Conservation (phyloP, 805 yeast genomes). For the Suhomyces canberraensis region DNA sequence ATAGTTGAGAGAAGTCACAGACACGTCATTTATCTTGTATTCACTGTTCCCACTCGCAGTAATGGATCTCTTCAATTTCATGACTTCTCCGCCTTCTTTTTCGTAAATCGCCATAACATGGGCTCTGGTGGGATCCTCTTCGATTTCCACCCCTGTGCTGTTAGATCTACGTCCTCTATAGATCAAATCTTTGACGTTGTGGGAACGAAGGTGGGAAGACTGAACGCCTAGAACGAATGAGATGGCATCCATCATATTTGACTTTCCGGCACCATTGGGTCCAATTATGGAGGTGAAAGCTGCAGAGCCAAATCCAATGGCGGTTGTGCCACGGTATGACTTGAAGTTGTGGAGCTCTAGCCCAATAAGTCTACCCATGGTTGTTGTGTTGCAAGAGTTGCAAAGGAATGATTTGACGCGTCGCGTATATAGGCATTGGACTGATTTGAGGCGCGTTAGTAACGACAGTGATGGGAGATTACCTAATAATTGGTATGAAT, state of each 20-base stretch:
- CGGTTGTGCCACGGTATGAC: constrained; percentile 76
- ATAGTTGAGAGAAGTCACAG: constrained; percentile 65
- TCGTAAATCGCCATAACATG: constrained; percentile 78
- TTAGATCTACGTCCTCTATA: constrained; percentile 59
- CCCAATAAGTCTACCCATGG: constrained; percentile 81
- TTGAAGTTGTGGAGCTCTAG: constrained; percentile 84
- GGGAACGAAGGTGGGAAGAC: constrained; percentile 71
- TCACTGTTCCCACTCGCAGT: constrained; percentile 58
- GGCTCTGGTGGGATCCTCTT: constrained; percentile 51
- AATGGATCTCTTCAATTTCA: constrained; percentile 64
- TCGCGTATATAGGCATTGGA: too few relatives aligned
- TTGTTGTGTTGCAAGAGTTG: too few relatives aligned
- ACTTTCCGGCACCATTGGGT: constrained; percentile 98
- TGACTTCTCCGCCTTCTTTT: constrained; percentile 52
- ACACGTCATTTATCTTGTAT: constrained; percentile 60
- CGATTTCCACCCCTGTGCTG: constrained; percentile 13
- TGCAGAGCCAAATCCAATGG: constrained; percentile 79
- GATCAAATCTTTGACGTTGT: constrained; percentile 68
- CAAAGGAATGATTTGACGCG: too few relatives aligned
- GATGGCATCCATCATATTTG: constrained; percentile 96
- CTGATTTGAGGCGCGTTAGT: not conserved
- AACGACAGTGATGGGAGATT: too few relatives aligned
- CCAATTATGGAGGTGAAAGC: constrained; percentile 90
- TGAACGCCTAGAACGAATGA: constrained; percentile 89
- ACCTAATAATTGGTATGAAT: too few relatives aligned